Base-by-base conservation (phyloP, 129 eudicot genomes). In the Heracleum sosnowskyi region DNA sequence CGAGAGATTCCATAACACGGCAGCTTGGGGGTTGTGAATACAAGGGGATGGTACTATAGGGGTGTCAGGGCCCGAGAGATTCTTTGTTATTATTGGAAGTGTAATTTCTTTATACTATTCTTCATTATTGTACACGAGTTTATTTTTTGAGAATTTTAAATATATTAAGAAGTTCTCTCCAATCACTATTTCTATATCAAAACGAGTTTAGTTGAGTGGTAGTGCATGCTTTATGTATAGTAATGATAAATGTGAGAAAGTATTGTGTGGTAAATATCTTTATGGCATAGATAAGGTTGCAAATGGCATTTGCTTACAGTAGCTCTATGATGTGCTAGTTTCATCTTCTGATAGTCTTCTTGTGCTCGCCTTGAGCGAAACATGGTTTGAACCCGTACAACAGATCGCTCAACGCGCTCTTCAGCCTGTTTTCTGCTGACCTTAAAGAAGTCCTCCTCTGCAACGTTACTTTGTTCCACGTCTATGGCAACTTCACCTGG, bases 391-490 rank as follows among this genome's bases (percentile, higher is more conserved):
- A 96, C 99, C 69, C 89, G 87, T 37, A 92, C 89, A 69, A 96
- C 96, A 29, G 99, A 91, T 86, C 97, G 90, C 85, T 96, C 99
- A 10, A 96, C 90, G 44, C 99, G 97, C 82, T 86, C 97, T 78
- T 92, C 99, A 29, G 99, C 99, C 84, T 88, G 97, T 74, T 87
- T 86, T 83, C 97, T 85, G 83, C 97, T 92, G 39, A 97, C 97
- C 10, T 77, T 78, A 82, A 86, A 96, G 85, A 92, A 96, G 53
- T 79, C 86, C 82, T 96, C 99, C 69, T 92, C 99, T 24, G n/a
- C 86, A 77, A 78, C 83, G 77, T 47, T 78, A 40, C 79, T 92
- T 77, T 79, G 85, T 22, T 80, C 81, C 78, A 82, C 85, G 40
- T 81, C 89, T 64, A 64, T 31, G 34, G 79, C 46, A 51, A 80